These are phyloP conservation scores for Zoysia pacifica DNA, from an alignment of 176 grass and related monocot genomes.

Conservation along the genomic window DNA sequence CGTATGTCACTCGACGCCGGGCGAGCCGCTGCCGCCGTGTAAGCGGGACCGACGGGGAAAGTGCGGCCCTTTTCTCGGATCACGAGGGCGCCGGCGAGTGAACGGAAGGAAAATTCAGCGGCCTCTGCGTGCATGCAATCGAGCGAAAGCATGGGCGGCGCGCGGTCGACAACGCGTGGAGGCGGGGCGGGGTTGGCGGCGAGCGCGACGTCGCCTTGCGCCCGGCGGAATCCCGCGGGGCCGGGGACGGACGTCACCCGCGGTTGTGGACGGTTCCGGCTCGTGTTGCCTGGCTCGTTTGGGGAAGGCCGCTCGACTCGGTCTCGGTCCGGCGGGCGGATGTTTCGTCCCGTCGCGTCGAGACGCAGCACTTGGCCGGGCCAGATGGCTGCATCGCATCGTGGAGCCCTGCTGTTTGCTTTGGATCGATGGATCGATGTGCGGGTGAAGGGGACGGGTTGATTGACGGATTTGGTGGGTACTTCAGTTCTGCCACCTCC, in stretches of 20 bases:
- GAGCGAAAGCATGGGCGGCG: background rate
- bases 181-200: constrained; percentile 19
- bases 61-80: background rate
- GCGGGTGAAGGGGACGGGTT: background rate
- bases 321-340: constrained; percentile 2
- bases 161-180: constrained; percentile 15
- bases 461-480: constrained; percentile 27
- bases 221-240: constrained; percentile 33
- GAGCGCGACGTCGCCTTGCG: constrained; percentile 49
- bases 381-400: background rate
- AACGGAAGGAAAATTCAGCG: constrained; percentile 1
- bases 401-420: background rate
- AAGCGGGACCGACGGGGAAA: background rate
- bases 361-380: background rate
- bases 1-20: background rate
- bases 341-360: constrained; percentile 26
- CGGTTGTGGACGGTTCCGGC: constrained; percentile 13
- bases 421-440: background rate
- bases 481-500: background rate
- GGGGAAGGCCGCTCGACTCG: constrained; percentile 7
- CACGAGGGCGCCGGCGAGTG: background rate
- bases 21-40: constrained; percentile 5
- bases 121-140: constrained; percentile 28
- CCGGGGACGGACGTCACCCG: background rate
- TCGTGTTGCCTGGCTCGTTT: constrained; percentile 13